Conservation (phyloP, 169 alveolate genomes). For the Cryptosporidium felis region DNA sequence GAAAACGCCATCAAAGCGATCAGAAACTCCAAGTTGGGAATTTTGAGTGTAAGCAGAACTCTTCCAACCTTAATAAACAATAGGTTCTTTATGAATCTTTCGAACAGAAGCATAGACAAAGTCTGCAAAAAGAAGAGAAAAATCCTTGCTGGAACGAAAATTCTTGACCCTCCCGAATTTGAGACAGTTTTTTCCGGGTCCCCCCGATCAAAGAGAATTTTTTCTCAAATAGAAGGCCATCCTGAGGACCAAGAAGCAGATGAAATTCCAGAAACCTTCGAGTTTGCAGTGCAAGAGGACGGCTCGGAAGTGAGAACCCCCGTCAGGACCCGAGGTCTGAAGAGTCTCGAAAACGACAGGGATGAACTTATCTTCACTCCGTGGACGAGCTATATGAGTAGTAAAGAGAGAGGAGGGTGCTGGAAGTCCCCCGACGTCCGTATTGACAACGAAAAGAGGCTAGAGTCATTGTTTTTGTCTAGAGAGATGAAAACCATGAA, state of each 20-base stretch:
- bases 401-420: neutral
- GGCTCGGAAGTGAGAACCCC: slow-evolving; percentile 30
- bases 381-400: slow-evolving; percentile 48
- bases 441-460: neutral
- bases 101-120: too few species aligned
- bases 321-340: neutral
- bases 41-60: neutral
- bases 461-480: slow-evolving; percentile 31
- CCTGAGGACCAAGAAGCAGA: neutral
- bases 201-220: too few species aligned
- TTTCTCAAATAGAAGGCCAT: too few species aligned
- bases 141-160: too few species aligned
- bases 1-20: neutral
- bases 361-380: slow-evolving; percentile 52
- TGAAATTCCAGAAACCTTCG: too few species aligned
- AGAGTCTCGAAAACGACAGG: slow-evolving; percentile 7
- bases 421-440: neutral
- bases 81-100: neutral
- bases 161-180: too few species aligned
- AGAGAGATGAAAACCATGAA: slow-evolving; percentile 61
- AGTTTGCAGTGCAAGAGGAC: too few species aligned
- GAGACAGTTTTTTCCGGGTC: too few species aligned
- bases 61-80: neutral
- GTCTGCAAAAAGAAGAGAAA: too few species aligned
- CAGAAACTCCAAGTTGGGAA: slow-evolving; percentile 10